Evolutionary conservation across 2,329 filamentous ascomycete genomes (phyloP).

Genomic region (Penicillium sp.): DNA sequence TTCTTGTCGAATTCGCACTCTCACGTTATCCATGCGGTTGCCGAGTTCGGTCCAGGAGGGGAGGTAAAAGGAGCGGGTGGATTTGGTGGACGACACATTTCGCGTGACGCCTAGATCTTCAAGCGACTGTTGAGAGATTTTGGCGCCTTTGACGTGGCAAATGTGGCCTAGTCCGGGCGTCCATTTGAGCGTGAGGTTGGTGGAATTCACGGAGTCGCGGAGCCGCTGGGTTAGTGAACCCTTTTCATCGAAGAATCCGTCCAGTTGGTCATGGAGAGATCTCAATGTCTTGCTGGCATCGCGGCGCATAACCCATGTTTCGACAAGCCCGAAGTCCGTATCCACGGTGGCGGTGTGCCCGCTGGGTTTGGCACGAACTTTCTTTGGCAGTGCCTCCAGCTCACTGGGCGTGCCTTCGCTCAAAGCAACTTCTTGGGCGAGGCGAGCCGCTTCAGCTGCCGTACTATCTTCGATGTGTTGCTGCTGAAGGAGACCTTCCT

Average conservation of each 20-base stretch:
- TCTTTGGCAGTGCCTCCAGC: slow-evolving; percentile 62
- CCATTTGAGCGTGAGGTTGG: slow-evolving; percentile 80
- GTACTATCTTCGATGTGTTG: slow-evolving; percentile 78
- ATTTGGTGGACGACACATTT: slow-evolving; percentile 79
- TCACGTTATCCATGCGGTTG: slow-evolving; percentile 76
- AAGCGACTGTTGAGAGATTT: slow-evolving; percentile 62
- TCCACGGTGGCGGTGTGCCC: slow-evolving; percentile 37
- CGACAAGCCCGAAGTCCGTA: slow-evolving; percentile 50
- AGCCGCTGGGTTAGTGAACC: slow-evolving; percentile 64
- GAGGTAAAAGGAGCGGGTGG: slow-evolving; percentile 82
- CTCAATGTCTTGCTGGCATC: slow-evolving; percentile 70
- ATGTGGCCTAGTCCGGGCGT: slow-evolving; percentile 86
- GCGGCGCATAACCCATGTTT: slow-evolving; percentile 68
- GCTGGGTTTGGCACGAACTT: slow-evolving; percentile 39
- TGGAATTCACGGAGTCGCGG: slow-evolving; percentile 64
- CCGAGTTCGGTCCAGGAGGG: slow-evolving; percentile 85
- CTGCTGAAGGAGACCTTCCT: slow-evolving; percentile 83
- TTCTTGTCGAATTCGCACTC: slow-evolving; percentile 78
- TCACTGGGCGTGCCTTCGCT: slow-evolving; percentile 68
- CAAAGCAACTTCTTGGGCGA: slow-evolving; percentile 74
- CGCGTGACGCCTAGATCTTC: slow-evolving; percentile 53
- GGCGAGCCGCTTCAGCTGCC: slow-evolving; percentile 70
- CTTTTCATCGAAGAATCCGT: slow-evolving; percentile 66
- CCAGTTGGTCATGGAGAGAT: slow-evolving; percentile 71
- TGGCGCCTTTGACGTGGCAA: slow-evolving; percentile 81